These are phyloP conservation scores for Cadophora sp. DNA, from an alignment of 2,329 filamentous ascomycete genomes.

Conservation along the genomic window DNA sequence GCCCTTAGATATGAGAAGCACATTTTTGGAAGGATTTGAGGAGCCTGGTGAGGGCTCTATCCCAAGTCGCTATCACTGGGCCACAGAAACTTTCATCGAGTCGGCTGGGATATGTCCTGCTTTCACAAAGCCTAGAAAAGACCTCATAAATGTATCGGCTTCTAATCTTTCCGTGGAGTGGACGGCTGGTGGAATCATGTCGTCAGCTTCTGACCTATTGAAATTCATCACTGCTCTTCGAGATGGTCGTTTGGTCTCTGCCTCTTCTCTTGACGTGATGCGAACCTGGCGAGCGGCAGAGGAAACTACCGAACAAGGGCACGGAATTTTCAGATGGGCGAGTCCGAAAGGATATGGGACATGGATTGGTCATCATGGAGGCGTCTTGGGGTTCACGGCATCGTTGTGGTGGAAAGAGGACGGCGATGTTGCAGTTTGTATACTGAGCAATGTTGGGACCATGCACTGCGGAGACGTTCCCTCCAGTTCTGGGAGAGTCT, in stretches of 20 bases:
- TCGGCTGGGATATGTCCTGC: slow-evolving; percentile 25
- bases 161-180: slow-evolving; percentile 33
- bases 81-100: not conserved
- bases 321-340: slow-evolving; percentile 24
- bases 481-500: slow-evolving; percentile 17
- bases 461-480: slow-evolving; percentile 29
- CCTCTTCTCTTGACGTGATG: slow-evolving; percentile 22
- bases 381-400: slow-evolving; percentile 29
- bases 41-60: too few relatives aligned
- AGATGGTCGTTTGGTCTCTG: slow-evolving; percentile 22
- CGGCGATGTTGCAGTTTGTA: slow-evolving; percentile 23
- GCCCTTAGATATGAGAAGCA: too few relatives aligned
- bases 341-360: slow-evolving; percentile 13
- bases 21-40: too few relatives aligned
- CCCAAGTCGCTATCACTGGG: too few relatives aligned
- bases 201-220: slow-evolving; percentile 26
- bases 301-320: slow-evolving; percentile 15
- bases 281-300: slow-evolving; percentile 14
- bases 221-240: slow-evolving; percentile 25
- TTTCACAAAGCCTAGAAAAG: not conserved
- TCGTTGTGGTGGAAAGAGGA: slow-evolving; percentile 28
- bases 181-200: slow-evolving; percentile 28
- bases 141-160: slow-evolving; percentile 25
- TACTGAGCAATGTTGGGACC: slow-evolving; percentile 31
- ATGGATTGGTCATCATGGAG: slow-evolving; percentile 30